phyloP scores from a whole-genome alignment of 2,329 filamentous ascomycete genomes.

The Aspergillus bombycis region DNA sequence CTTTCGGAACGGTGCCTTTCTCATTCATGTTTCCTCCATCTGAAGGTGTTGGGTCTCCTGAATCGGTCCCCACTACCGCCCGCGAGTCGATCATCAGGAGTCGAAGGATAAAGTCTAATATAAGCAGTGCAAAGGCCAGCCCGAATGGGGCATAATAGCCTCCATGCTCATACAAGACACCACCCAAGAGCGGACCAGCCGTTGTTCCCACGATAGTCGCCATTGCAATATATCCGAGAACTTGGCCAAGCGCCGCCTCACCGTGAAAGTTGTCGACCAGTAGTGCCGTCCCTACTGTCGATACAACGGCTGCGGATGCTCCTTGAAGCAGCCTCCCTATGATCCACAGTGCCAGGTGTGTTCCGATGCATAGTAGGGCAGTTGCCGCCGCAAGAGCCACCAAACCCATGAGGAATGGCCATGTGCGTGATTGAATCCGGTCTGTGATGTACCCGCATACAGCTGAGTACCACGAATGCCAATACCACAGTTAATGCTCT shows the following conservation, averaged over 20 bases:
- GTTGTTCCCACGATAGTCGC: slow-evolving; percentile 67
- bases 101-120: slow-evolving; percentile 57
- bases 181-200: slow-evolving; percentile 69
- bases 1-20: neutral
- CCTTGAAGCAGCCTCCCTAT: slow-evolving; percentile 70
- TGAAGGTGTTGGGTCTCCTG: neutral
- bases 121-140: slow-evolving; percentile 46
- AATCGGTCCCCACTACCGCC: neutral
- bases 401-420: neutral
- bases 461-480: neutral
- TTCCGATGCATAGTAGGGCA: slow-evolving; percentile 66
- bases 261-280: slow-evolving; percentile 66
- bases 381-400: slow-evolving; percentile 43
- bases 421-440: neutral
- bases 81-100: slow-evolving; percentile 55
- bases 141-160: slow-evolving; percentile 45
- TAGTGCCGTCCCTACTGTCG: slow-evolving; percentile 72
- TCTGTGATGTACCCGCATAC: neutral
- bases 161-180: slow-evolving; percentile 63
- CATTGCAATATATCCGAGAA: slow-evolving; percentile 68
- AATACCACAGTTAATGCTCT: too few species aligned
- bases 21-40: neutral
- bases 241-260: slow-evolving; percentile 63
- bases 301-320: slow-evolving; percentile 69
- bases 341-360: slow-evolving; percentile 62